Base-by-base conservation (phyloP, 2,329 filamentous ascomycete genomes). In the Exophiala sp. region DNA sequence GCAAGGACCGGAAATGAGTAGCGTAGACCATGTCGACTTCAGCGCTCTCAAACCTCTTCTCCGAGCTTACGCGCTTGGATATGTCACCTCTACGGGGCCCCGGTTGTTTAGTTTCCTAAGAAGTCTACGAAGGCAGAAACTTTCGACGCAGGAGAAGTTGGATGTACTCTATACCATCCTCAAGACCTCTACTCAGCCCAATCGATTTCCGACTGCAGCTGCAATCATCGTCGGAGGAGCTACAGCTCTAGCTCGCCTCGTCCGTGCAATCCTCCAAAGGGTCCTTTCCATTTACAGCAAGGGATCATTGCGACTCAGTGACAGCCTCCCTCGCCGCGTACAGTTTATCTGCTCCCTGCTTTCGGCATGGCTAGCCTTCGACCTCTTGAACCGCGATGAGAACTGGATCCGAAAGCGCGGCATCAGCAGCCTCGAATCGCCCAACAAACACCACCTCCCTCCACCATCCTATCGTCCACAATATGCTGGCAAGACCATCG, bases 401-500 rank as follows among this genome's bases (percentile, higher is more conserved):
- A 47, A n/a, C 11, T 64, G 62, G 62, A 41, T 47, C 14, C 55
- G 57, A 16, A 61, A 57, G 50, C 56, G 53, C 14, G 59, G 50
- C 11, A 10, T 38, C 42, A 48, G 24, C 35, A 34, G 41, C 46
- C 47, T 50, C 32, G 21, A 57, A 42, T 55, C 51, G 14, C 44
- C 55, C 24, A 59, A 60, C 14, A 46, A 54, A 24, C 55, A 57
- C 33, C 54, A 61, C 29, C 40, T 57, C 10, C 54, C 55, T 12
- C 52, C 54, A 14, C 61, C 57, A n/a, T 48, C 47, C 3, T 52
- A 55, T 14, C 63, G 58, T n/a, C 67, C 67, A 38, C 64, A 66
- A 20, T 68, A 79, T 57, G 87, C 85, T 9, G 89, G 89, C 41
- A 83, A 85, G 62, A 92, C 89, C 1, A 78, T 95, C 56, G 89